A percentile compares a stretch with the other conserved stretches of the same genome.
These are phyloP conservation scores for Vachellia collinsii DNA, from an alignment of 306 rosid species.

Conservation along the genomic window DNA sequence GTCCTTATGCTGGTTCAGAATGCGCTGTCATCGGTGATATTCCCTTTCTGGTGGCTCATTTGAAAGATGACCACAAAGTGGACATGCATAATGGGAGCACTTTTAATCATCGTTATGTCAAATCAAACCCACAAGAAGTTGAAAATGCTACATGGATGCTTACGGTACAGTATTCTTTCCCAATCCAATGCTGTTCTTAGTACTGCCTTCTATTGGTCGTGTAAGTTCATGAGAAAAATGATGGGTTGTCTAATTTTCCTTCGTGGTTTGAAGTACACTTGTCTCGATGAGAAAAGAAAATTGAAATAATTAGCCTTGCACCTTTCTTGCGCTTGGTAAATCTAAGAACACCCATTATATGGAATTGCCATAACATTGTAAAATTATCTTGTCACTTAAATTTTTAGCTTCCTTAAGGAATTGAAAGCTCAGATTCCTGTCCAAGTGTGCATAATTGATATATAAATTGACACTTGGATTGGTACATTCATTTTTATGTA, in stretches of 20 bases:
- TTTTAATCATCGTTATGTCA: conserved; percentile 94
- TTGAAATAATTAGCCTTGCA: conserved; percentile 9
- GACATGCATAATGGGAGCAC: conserved; percentile 98
- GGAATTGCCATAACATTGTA: not conserved
- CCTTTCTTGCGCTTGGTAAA: conserved; percentile 2
- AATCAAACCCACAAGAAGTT: conserved; percentile 94
- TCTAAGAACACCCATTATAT: conserved; percentile 11
- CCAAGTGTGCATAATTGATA: not conserved
- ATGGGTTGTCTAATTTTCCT: conserved; percentile 15
- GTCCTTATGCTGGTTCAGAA: conserved; percentile 97
- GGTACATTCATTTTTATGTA: not conserved
- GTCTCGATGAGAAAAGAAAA: conserved; percentile 25
- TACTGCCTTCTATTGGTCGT: not conserved
- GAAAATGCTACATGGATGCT: conserved; percentile 99
- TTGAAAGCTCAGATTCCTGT: not conserved
- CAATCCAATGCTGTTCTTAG: not conserved
- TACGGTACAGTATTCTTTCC: conserved; percentile 62
- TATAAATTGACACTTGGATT: not conserved
- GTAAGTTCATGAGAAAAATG: conserved; percentile 11
- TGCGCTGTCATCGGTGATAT: conserved; percentile 82
- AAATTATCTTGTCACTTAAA: not conserved
- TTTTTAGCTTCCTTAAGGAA: not conserved
- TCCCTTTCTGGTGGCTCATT: conserved; percentile 77
- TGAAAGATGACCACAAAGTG: conserved; percentile 90
- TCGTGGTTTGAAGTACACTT: not conserved